Evolutionary conservation across 352 stramenopile genomes (phyloP).

Genomic region (Phytophthora idaei): DNA sequence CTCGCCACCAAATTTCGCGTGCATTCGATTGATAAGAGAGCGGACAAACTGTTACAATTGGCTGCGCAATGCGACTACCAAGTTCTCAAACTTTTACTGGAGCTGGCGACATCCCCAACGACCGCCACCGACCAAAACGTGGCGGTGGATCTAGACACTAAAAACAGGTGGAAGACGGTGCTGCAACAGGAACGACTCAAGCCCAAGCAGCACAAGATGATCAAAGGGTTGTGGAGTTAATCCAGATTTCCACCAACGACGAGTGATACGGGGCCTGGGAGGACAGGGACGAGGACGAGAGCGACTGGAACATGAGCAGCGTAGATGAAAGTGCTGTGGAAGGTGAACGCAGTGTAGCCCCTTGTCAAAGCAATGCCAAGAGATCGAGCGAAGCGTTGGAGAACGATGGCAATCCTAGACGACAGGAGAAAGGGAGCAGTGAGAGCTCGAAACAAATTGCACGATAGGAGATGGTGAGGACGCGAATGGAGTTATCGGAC

Average conservation of each 20-base stretch:
- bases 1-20: slow-evolving; percentile 61
- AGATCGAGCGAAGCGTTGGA: slow-evolving; percentile 27
- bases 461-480: slow-evolving; percentile 7
- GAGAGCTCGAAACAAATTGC: slow-evolving; percentile 2
- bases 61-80: slow-evolving; percentile 42
- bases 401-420: neutral
- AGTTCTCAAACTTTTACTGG: slow-evolving; percentile 66
- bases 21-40: slow-evolving; percentile 53
- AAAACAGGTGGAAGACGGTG: slow-evolving; percentile 24
- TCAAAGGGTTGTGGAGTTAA: slow-evolving; percentile 53
- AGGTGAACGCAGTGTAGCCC: neutral
- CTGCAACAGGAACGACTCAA: slow-evolving; percentile 27
- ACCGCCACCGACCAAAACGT: slow-evolving; percentile 42
- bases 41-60: slow-evolving; percentile 40
- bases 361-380: slow-evolving; percentile 23
- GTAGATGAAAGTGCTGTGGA: slow-evolving; percentile 8
- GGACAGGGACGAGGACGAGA: slow-evolving; percentile 48
- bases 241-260: slow-evolving; percentile 67
- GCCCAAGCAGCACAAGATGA: slow-evolving; percentile 27
- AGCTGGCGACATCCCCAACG: slow-evolving; percentile 59
- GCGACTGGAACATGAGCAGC: slow-evolving; percentile 33
- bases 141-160: slow-evolving; percentile 28
- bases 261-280: slow-evolving; percentile 73
- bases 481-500: slow-evolving; percentile 19
- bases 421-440: neutral